Base-by-base conservation (phyloP, 441 rosid genomes). In the Mallotus repandus region DNA sequence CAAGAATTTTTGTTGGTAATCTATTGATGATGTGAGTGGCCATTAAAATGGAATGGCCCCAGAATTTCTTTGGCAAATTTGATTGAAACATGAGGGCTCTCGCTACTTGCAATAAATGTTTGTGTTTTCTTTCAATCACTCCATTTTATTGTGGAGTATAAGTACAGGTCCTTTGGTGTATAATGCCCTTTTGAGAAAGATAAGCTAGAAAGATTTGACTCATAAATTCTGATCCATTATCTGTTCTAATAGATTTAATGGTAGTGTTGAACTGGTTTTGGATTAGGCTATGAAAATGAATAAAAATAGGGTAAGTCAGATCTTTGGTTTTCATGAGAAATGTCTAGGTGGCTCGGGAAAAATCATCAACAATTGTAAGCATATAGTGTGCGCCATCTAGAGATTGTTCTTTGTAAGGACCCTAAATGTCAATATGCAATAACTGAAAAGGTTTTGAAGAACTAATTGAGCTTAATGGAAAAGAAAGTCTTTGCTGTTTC, bases 141-240 rank as follows among this genome's bases (percentile, higher is more conserved):
- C 48, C 75, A 35, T 71, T 71, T 13, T 71, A 50, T 35, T 72
- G 52, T 0, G 54, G 59, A 0, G 53, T 62, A 5, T 72, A 35
- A 0, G 2, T 2, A 9, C 48, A 72, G 0, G 61, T 14, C 10
- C 6, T 15, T 38, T 72, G 35, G 19, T 72, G 75, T 2, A 72
- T 4, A 0, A 72, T 72, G 1, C 41, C 60, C 7, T 16, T 2
- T 0, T 71, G 4, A 14, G 12, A 0, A 10, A 60, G 7, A 6
- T 29, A 0, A 9, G 6, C 2, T 22, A 16, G 14, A 19, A 48
- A 0, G 3, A 25, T 0, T 0, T 1, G 16, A 16, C 13, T 60
- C 7, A 18, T 2, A 50, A 61, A 69, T 5, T 69, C 35, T 0
- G 16, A 5, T 18, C 45, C 48, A 71, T 71, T 61, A 29, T 71